Evolutionary conservation across 768 basidiomycete species (phyloP), one percentile per base, ranked within the genome.

Genomic region (Hericium erinaceus): DNA sequence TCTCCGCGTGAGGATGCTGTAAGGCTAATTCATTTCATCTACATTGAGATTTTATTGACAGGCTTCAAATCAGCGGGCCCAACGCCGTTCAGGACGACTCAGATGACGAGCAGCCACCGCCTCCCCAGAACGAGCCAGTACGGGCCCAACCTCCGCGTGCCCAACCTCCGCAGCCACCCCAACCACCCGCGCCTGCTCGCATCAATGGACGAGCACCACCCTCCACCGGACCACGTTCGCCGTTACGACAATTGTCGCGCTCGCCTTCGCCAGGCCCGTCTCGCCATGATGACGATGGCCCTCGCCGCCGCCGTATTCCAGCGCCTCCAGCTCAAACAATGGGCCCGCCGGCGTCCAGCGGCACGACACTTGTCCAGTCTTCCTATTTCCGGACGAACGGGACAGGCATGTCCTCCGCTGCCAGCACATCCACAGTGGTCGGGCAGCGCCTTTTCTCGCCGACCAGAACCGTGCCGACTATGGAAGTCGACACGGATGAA

Each of bases 1-100:
- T 24, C 74, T 95, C 18, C 77, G 79, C 50, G 65, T 69, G 41
- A 80, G 90, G 56, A 70, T 93, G 66, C 84, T 89, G 93, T 90
- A 39, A 4, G 62, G 49, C 16, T 12, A 3, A 51, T 51, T 12
- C 10, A 18, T n/a, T 22, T 24, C 49, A 26, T 46, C 44, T 15
- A 1, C 44, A 33, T 33, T 33, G 33, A 33, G 33, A 2, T 33
- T 8, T 33, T 33, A 33, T 8, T 33, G 33, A 10, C 33, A 33
- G 7, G 9, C 33, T 46, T 46, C 18, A 9, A 18, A 18, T 20
- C 18, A 46, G 44, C 4, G 44, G 44, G 7, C 44, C 20, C 20
- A 20, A n/a, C 20, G 44, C 44, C 13, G n/a, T 46, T 20, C n/a
- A 46, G 20, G 44, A 46, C 20, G 44, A 46, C n/a, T 20, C 44